Evolutionary conservation across 1,284 basidiomycete species (phyloP), one percentile per base, ranked within the genome.

Genomic region (Ganoderma lingzhi): DNA sequence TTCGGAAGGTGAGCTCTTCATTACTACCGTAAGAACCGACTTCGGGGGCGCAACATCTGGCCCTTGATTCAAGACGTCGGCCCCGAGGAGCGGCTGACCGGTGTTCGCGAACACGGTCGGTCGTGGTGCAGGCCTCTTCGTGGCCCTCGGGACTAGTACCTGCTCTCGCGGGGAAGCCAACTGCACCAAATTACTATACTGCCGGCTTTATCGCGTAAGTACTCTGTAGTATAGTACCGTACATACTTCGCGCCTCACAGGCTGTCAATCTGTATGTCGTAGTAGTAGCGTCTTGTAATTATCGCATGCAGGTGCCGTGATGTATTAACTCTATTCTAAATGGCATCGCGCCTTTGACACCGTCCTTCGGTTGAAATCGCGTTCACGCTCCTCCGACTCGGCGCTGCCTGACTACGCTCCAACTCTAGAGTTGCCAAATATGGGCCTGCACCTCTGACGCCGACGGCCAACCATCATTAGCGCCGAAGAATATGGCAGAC

Each of bases 91-190:
- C 60, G 65, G 65, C 56, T 60, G 65, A 23, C 60, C 65, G 14
- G 32, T 23, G 45, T 3, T 28, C 10, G 3, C 9, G 48, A 23
- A 4, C 61, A 62, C 62, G 65, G 65, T 62, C 65, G 60, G 15
- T 66, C 65, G 45, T 55, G 48, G 65, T 61, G 64, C 64, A 65
- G 64, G 68, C 68, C 64, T 69, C 68, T 69, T 63, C 68, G 68
- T 69, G 64, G 64, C 68, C 68, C 64, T 64, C 68, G 68, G 68
- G 68, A 69, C 68, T 63, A 69, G 68, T 69, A 69, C 68, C 64
- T n/a, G n/a, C 23, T 45, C 6, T 14, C 9, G 63, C 55, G 64
- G 68, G 68, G 68, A 69, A 69, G 68, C 68, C 30, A 69, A 69
- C 64, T 66, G 65, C 65, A 60, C 65, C 53, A 48, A 66, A 66